Evolutionary conservation across 805 yeast genomes (phyloP).

Genomic region (Candida methanosorbosa): DNA sequence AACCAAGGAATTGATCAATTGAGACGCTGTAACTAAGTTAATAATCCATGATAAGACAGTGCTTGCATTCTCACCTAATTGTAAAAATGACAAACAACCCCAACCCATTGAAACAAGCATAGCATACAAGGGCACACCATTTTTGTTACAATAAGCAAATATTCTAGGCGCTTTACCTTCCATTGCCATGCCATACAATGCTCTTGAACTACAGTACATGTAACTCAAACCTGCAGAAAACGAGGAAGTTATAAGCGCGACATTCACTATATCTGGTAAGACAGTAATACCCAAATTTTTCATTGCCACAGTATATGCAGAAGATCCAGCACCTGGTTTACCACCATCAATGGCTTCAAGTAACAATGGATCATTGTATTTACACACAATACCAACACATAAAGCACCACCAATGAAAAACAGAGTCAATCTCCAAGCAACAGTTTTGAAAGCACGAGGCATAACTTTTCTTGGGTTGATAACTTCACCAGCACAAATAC

Average conservation of each 20-base stretch:
- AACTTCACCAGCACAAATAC: slow-evolving; percentile 39
- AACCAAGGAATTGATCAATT: slow-evolving; percentile 50
- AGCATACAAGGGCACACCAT: slow-evolving; percentile 69
- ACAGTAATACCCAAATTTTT: slow-evolving; percentile 49
- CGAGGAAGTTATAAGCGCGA: slow-evolving; percentile 60
- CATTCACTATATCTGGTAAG: slow-evolving; percentile 71
- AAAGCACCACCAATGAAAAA: slow-evolving; percentile 41
- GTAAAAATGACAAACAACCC: slow-evolving; percentile 61
- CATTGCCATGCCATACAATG: slow-evolving; percentile 59
- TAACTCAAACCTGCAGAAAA: slow-evolving; percentile 80
- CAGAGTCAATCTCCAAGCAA: slow-evolving; percentile 31
- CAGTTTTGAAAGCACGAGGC: slow-evolving; percentile 37
- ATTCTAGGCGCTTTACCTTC: slow-evolving; percentile 66
- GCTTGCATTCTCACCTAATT: slow-evolving; percentile 49
- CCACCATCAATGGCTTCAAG: slow-evolving; percentile 23
- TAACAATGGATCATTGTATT: slow-evolving; percentile 31
- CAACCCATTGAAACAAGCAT: slow-evolving; percentile 47
- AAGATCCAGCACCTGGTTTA: slow-evolving; percentile 39
- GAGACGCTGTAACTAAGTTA: slow-evolving; percentile 62
- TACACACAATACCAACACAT: slow-evolving; percentile 36
- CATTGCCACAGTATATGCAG: slow-evolving; percentile 83
- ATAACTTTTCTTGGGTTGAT: slow-evolving; percentile 35
- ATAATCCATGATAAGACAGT: slow-evolving; percentile 67
- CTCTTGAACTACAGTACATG: slow-evolving; percentile 59
- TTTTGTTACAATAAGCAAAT: slow-evolving; percentile 51